phyloP scores from a whole-genome alignment of 2,329 filamentous ascomycete species.

The Dactylellina cionopaga region DNA sequence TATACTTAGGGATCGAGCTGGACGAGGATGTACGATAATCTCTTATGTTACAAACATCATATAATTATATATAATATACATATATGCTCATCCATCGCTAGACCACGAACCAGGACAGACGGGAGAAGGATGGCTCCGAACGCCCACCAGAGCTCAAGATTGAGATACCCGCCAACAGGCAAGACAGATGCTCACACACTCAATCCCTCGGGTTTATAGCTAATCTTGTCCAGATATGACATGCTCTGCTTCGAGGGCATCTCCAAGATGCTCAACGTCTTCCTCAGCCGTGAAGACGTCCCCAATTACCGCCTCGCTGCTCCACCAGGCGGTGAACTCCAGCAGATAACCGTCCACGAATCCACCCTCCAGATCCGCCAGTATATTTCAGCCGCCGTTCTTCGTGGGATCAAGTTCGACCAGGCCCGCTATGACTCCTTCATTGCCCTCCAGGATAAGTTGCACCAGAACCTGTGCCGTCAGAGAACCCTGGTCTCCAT shows the following conservation, averaged over 20 bases:
- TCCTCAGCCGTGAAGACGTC: slow-evolving; percentile 77
- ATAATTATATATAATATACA: neutral
- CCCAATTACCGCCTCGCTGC: slow-evolving; percentile 82
- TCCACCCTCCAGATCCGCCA: slow-evolving; percentile 80
- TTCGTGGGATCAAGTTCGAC: slow-evolving; percentile 91
- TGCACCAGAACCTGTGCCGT: slow-evolving; percentile 93
- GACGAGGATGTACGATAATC: slow-evolving; percentile 83
- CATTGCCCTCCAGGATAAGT: slow-evolving; percentile 96
- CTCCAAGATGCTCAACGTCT: slow-evolving; percentile 93
- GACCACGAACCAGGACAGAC: slow-evolving; percentile 52
- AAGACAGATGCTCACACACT: neutral
- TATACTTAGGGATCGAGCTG: slow-evolving; percentile 77
- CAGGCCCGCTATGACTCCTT: slow-evolving; percentile 94
- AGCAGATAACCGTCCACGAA: slow-evolving; percentile 82
- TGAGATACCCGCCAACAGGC: slow-evolving; percentile 94
- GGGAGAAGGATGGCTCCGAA: slow-evolving; percentile 73
- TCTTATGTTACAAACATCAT: too few species aligned
- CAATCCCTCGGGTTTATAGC: neutral
- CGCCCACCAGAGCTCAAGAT: slow-evolving; percentile 95
- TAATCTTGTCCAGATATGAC: slow-evolving; percentile 72
- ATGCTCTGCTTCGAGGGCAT: slow-evolving; percentile 99
- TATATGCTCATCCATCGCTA: slow-evolving; percentile 2
- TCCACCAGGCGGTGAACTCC: slow-evolving; percentile 76
- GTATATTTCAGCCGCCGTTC: slow-evolving; percentile 86
- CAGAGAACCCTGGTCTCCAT: slow-evolving; percentile 95